Percentiles rank a stretch among this genome's conserved stretches.
Evolutionary conservation across 129 eudicot species (phyloP).

Genomic region (Centaurea solstitialis): DNA sequence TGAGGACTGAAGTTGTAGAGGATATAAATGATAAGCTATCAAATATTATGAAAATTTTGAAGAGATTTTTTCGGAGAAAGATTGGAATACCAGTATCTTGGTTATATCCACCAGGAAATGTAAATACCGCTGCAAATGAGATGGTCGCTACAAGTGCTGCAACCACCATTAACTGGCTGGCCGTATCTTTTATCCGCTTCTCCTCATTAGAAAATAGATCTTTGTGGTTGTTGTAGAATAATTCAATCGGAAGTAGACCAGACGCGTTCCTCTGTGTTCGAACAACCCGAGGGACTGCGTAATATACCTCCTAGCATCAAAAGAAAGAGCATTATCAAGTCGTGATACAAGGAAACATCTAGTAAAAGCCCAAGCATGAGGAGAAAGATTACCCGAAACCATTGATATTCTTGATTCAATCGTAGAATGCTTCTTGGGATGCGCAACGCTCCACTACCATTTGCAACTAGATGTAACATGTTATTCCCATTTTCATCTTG

Average conservation of each 20-base stretch:
- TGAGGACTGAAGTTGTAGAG: slow-evolving; percentile 12
- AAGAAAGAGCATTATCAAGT: no score
- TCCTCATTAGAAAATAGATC: background rate
- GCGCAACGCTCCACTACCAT: no score
- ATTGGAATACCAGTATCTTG: background rate
- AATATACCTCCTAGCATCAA: no score
- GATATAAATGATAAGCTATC: slow-evolving; percentile 13
- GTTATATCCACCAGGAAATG: slow-evolving; percentile 31
- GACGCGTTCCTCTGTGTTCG: no score
- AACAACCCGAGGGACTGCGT: no score
- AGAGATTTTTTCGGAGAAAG: background rate
- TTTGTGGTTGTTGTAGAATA: slow-evolving; percentile 12
- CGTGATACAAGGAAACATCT: no score
- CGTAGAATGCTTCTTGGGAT: slow-evolving; percentile 10
- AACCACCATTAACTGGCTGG: slow-evolving; percentile 8
- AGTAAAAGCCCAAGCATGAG: no score
- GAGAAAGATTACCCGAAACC: no score
- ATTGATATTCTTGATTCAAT: slow-evolving; percentile 6
- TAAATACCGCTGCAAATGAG: slow-evolving; percentile 14
- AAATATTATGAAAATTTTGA: background rate
- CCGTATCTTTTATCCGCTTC: slow-evolving; percentile 17
- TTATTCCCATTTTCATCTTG: slow-evolving; percentile 10
- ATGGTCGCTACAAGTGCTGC: slow-evolving; percentile 16
- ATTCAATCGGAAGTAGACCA: no score
- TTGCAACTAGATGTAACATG: slow-evolving; percentile 11